These are phyloP conservation scores for Ascosphaera acerosa DNA, from an alignment of 2,329 filamentous ascomycete genomes.

Conservation along the genomic window DNA sequence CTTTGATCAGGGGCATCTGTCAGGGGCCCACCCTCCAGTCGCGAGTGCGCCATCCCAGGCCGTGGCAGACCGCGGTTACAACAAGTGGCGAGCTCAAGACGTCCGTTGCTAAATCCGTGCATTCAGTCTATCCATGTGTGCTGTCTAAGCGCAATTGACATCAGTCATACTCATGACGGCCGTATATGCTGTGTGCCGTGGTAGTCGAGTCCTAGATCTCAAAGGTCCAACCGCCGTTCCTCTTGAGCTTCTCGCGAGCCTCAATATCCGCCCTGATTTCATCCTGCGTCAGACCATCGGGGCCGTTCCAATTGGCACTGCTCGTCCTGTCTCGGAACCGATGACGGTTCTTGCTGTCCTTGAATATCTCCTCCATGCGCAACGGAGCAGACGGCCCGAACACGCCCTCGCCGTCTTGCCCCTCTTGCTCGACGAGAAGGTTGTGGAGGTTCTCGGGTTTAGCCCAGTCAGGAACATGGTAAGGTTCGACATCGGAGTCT, in stretches of 20 bases:
- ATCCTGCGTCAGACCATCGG: conserved; percentile 65
- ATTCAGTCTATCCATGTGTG: too few species aligned
- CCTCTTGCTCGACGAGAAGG: conserved; percentile 57
- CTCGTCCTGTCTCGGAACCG: conserved; percentile 79
- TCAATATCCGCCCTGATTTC: conserved; percentile 61
- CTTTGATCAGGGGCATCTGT: too few species aligned
- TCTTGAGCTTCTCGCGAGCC: conserved; percentile 50
- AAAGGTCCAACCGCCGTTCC: conserved; percentile 70
- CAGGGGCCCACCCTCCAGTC: too few species aligned
- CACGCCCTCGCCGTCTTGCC: conserved; percentile 48
- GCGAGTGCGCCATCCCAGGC: too few species aligned
- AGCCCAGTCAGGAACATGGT: conserved; percentile 57
- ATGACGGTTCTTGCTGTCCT: conserved; percentile 59
- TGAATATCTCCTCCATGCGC: conserved; percentile 93
- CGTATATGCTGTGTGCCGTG: too few species aligned
- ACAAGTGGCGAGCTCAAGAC: too few species aligned
- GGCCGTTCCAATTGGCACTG: conserved; percentile 75
- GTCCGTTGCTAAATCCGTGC: too few species aligned
- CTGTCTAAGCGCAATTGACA: too few species aligned
- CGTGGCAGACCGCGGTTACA: too few species aligned
- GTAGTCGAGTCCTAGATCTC: conserved; percentile 8
- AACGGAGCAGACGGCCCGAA: conserved; percentile 75
- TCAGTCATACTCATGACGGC: too few species aligned
- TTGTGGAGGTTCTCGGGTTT: conserved; percentile 60
- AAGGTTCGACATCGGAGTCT: conserved; percentile 35